A percentile compares a stretch with the other conserved stretches of the same genome.
phyloP scores from a whole-genome alignment of 108 stramenopile species.

The Schizochytrium sp. region DNA sequence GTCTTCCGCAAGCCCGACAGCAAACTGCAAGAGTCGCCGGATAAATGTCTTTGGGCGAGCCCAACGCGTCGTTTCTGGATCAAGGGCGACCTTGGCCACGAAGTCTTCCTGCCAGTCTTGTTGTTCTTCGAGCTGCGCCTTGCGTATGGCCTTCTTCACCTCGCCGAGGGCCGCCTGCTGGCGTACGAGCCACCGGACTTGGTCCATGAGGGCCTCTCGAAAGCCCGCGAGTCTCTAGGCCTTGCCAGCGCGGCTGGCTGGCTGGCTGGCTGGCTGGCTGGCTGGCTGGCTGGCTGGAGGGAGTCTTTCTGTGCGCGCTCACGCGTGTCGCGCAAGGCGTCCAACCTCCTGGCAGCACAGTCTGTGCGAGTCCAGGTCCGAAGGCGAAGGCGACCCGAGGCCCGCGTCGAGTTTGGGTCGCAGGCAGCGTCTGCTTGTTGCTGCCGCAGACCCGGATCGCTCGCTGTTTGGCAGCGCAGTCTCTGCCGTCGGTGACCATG shows the following conservation, averaged over 20 bases:
- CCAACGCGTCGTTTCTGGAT: background rate
- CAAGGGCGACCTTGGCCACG: background rate
- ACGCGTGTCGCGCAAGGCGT: too few relatives aligned
- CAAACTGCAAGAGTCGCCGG: background rate
- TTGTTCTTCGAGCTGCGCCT: background rate
- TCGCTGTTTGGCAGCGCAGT: too few relatives aligned
- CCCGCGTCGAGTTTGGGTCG: too few relatives aligned
- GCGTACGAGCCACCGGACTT: background rate
- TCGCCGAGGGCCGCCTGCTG: background rate
- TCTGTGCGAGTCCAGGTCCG: too few relatives aligned
- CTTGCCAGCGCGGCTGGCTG: background rate
- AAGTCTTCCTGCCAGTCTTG: background rate
- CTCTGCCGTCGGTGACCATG: too few relatives aligned
- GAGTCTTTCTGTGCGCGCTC: background rate
- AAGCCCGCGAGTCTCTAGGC: background rate
- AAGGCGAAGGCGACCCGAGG: too few relatives aligned
- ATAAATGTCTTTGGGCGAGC: background rate
- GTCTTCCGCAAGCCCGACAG: background rate
- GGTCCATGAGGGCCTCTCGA: background rate
- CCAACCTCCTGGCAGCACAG: too few relatives aligned
- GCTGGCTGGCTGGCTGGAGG: background rate
- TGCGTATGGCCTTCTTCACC: background rate
- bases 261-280: background rate
- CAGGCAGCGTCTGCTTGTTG: too few relatives aligned
- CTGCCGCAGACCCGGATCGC: too few relatives aligned